phyloP scores from a whole-genome alignment of 768 basidiomycete genomes.

The Hydnum rufescens region DNA sequence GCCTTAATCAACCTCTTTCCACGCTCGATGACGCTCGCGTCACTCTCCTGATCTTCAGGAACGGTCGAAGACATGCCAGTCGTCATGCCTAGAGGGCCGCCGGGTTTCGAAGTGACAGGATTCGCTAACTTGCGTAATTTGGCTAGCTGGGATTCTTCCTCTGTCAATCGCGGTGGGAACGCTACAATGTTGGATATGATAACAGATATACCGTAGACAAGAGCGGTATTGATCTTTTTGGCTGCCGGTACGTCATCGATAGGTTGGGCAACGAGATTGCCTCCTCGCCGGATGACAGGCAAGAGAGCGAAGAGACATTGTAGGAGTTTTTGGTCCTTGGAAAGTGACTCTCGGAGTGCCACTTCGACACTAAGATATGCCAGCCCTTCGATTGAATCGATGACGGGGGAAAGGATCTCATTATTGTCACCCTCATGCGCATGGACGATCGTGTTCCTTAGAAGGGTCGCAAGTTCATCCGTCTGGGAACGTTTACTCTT shows the following conservation, averaged over 20 bases:
- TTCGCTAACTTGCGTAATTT: conserved; percentile 57
- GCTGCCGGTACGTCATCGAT: conserved; percentile 5
- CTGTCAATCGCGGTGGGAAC: conserved; percentile 48
- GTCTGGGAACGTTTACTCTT: too few species aligned
- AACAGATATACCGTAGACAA: conserved; percentile 59
- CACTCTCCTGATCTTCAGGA: conserved; percentile 33
- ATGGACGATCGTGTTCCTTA: conserved; percentile 35
- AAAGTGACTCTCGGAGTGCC: conserved; percentile 27
- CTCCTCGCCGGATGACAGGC: conserved; percentile 27
- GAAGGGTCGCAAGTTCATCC: conserved; percentile 28
- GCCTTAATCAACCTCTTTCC: conserved; percentile 35
- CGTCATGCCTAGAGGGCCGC: neutral
- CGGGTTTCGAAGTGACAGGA: too few species aligned
- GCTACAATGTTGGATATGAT: conserved; percentile 57
- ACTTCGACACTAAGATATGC: conserved; percentile 40
- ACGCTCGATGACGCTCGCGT: conserved; percentile 41
- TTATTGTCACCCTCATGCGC: too few species aligned
- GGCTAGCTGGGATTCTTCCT: conserved; percentile 68
- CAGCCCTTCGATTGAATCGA: conserved; percentile 63
- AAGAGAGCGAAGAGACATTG: conserved; percentile 35
- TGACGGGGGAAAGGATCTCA: conserved; percentile 24
- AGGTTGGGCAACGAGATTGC: conserved; percentile 10
- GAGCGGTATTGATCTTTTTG: conserved; percentile 20
- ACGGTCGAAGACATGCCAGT: neutral
- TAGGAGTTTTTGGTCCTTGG: conserved; percentile 34